Evolutionary conservation across 495 filamentous ascomycete genomes (phyloP), one percentile per base, ranked within the genome.

Genomic region (Penicillium longicatenatum): DNA sequence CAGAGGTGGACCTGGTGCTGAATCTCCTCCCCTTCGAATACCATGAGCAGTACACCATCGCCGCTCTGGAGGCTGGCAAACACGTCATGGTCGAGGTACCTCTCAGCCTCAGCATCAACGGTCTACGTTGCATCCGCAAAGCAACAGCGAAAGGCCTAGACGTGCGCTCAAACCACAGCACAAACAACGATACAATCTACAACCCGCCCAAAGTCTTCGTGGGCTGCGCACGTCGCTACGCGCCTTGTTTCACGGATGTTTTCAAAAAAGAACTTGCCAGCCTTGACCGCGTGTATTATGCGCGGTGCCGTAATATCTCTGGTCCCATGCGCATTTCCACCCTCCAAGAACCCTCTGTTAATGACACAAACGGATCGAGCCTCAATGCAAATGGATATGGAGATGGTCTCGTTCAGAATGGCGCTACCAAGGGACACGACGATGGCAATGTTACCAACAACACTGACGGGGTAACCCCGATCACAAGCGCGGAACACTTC

Each of bases 61-160:
- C 72, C 20, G 82, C 82, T 10, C 70, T 87, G 1, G 45, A 76
- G 52, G 61, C 75, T 8, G 75, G 72, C 22, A 87, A 87, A 60
- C 67, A 80, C 46, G 78, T 80, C 55, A 75, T 87, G 61, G 69
- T 86, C 31, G 81, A 85, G 59, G 79, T 81, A 44, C 84, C 82
- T 2, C 62, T 85, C 14, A 74, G 79, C 50, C 61, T 82, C 49
- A 74, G 68, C 54, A 60, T 75, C 42, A 68, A 62, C 2, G 73
- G 70, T 43, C 72, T 76, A 1, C 61, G 75, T 10, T 60, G 63
- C 14, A 78, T 84, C 49, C 63, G 75, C 29, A 72, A 70, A 1
- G 82, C 80, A 16, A 57, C 24, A 14, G 35, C 71, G 68, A 60
- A 63, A 58, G 52, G 60, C 51, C 12, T n/a, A 12, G 26, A 26